Conservation (phyloP, 148 eudicot genomes). For the Tetragonia tetragonoides region DNA sequence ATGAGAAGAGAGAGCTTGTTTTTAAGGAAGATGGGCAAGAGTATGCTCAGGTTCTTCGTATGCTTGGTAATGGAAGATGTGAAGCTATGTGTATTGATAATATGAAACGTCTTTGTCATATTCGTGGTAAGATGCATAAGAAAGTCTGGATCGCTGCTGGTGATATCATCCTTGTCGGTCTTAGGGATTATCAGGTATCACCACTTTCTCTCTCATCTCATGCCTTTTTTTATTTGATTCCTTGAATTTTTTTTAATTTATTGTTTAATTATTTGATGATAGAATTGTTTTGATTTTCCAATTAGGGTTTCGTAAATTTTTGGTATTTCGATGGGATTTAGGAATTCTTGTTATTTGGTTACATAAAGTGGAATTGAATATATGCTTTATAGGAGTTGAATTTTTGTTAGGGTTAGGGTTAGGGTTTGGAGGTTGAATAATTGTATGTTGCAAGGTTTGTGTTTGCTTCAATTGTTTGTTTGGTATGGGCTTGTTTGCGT, state of each 20-base stretch:
- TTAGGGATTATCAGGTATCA: conserved; percentile 77
- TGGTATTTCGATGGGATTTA: background rate
- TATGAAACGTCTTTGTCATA: conserved; percentile 71
- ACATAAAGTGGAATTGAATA: too few relatives aligned
- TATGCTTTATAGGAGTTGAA: too few relatives aligned
- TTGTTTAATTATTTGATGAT: background rate
- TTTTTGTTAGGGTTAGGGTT: too few relatives aligned
- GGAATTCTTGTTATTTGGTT: background rate
- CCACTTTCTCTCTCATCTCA: background rate
- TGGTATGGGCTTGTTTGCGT: background rate
- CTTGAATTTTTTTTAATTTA: background rate
- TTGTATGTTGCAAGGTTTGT: background rate
- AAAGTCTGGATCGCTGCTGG: conserved; percentile 96
- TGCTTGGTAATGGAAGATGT: conserved; percentile 83
- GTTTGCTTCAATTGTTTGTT: background rate
- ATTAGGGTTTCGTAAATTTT: background rate
- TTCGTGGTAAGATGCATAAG: conserved; percentile 96
- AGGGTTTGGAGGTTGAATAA: background rate
- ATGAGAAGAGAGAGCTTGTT: conserved; percentile 80
- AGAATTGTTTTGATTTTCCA: background rate
- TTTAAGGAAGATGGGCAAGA: conserved; percentile 94
- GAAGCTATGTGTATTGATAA: conserved; percentile 82
- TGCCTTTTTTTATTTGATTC: background rate
- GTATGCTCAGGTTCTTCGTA: conserved; percentile 71
- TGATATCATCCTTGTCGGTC: conserved; percentile 79